Evolutionary conservation across 176 grass and related monocot genomes (phyloP).

Genomic region (Musa acuminata): DNA sequence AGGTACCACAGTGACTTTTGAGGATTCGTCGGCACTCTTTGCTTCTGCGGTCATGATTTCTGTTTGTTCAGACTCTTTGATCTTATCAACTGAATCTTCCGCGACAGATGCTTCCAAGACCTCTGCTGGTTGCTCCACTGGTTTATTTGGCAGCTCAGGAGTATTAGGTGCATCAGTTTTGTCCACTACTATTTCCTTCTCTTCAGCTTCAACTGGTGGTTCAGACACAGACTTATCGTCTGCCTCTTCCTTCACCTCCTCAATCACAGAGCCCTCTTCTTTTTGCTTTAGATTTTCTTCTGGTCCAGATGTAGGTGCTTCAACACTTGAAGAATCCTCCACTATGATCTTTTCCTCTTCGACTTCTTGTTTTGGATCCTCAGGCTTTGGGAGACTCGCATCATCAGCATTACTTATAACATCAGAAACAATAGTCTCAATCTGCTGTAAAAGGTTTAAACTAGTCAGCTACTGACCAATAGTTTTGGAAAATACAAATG

Average conservation of each 20-base stretch:
- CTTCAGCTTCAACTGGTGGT: neutral
- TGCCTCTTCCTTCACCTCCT: neutral
- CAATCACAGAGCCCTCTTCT: neutral
- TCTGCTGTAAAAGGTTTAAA: neutral
- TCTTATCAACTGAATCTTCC: neutral
- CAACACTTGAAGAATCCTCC: neutral
- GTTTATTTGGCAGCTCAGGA: neutral
- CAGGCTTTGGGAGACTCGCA: neutral
- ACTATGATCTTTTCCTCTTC: neutral
- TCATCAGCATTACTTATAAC: neutral
- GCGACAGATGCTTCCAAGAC: neutral
- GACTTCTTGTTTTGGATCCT: neutral
- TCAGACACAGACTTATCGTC: neutral
- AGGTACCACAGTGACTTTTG: conserved; percentile 1
- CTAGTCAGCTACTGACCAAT: neutral
- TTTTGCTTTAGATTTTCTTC: neutral
- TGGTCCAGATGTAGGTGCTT: neutral
- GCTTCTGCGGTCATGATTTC: neutral
- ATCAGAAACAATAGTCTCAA: neutral
- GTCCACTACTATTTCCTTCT: neutral
- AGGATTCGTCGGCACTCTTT: neutral
- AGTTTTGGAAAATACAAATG: too few relatives aligned
- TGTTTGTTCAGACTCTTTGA: neutral
- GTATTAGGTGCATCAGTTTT: neutral
- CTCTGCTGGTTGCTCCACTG: neutral